phyloP scores from a whole-genome alignment of 768 basidiomycete genomes.

The Podaxis mareebaensis region DNA sequence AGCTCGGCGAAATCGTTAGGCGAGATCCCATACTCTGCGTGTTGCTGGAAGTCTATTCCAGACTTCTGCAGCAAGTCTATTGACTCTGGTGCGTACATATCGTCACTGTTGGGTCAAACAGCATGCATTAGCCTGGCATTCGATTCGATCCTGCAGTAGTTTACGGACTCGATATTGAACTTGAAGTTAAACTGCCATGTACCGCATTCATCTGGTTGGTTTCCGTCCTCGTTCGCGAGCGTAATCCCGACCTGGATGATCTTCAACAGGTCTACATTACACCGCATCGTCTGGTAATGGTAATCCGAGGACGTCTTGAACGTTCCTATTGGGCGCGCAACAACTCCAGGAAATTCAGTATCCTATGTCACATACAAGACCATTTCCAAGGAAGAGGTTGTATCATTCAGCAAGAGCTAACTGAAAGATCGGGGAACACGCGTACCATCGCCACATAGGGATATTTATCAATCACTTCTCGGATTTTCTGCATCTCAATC shows the following conservation, averaged over 20 bases:
- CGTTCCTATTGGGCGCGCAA: slow-evolving; percentile 93
- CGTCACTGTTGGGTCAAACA: slow-evolving; percentile 59
- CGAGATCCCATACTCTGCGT: slow-evolving; percentile 88
- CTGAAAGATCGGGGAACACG: slow-evolving; percentile 24
- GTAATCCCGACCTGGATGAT: slow-evolving; percentile 98
- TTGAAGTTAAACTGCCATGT: slow-evolving; percentile 99
- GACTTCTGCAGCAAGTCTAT: slow-evolving; percentile 93
- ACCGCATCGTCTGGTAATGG: slow-evolving; percentile 99
- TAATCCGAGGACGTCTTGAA: slow-evolving; percentile 98
- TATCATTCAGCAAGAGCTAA: background rate
- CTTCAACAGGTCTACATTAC: slow-evolving; percentile 97
- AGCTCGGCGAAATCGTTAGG: slow-evolving; percentile 97
- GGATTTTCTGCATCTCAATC: slow-evolving; percentile 84
- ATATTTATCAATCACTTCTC: slow-evolving; percentile 85
- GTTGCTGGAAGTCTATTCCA: slow-evolving; percentile 93
- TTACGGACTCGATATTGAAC: slow-evolving; percentile 72
- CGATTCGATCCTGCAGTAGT: background rate
- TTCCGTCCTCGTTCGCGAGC: slow-evolving; percentile 90
- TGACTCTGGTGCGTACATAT: slow-evolving; percentile 99
- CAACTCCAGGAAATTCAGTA: slow-evolving; percentile 98
- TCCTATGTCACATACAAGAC: slow-evolving; percentile 56
- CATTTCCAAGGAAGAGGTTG: slow-evolving; percentile 24
- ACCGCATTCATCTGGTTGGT: slow-evolving; percentile 84
- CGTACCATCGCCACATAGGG: slow-evolving; percentile 94
- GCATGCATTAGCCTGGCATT: background rate